Conservation (phyloP, 148 eudicot species). For the Vaccinium macrocarpon region DNA sequence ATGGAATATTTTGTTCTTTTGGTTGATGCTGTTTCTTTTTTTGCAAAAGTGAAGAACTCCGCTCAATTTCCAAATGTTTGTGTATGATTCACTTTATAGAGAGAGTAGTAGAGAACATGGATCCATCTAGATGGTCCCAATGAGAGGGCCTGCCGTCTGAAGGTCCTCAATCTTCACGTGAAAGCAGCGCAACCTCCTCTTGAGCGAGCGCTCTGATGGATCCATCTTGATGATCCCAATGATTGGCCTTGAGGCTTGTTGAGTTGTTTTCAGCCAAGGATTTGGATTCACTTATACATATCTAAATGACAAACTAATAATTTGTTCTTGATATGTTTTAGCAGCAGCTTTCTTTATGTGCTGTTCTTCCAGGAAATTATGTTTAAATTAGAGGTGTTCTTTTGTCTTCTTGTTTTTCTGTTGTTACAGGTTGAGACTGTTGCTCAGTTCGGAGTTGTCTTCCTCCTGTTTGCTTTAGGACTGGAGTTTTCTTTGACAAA, state of each 20-base stretch:
- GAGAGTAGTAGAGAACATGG: conserved; percentile 1
- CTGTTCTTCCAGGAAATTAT: conserved; percentile 2
- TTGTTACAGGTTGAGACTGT: conserved; percentile 88
- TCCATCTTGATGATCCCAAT: neutral
- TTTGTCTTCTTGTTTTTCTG: conserved; percentile 16
- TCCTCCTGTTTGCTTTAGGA: conserved; percentile 96
- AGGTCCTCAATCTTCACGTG: too few relatives aligned
- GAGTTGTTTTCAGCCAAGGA: neutral
- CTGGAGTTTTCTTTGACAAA: conserved; percentile 91
- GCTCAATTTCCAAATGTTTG: neutral
- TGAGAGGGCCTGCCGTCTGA: neutral
- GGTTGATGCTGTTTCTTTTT: neutral
- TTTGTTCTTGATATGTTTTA: neutral
- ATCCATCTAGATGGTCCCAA: neutral
- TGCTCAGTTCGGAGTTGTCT: conserved; percentile 99
- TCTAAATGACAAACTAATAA: neutral
- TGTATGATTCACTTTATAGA: neutral
- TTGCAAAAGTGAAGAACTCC: neutral
- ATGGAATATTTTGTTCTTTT: neutral
- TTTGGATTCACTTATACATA: neutral
- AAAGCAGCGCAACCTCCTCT: too few relatives aligned
- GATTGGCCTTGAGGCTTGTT: neutral
- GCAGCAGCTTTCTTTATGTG: conserved; percentile 1
- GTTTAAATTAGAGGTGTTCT: conserved; percentile 9
- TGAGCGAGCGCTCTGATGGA: neutral